phyloP scores from a whole-genome alignment of 1,284 basidiomycete genomes.

The Spongispora temasekensis region DNA sequence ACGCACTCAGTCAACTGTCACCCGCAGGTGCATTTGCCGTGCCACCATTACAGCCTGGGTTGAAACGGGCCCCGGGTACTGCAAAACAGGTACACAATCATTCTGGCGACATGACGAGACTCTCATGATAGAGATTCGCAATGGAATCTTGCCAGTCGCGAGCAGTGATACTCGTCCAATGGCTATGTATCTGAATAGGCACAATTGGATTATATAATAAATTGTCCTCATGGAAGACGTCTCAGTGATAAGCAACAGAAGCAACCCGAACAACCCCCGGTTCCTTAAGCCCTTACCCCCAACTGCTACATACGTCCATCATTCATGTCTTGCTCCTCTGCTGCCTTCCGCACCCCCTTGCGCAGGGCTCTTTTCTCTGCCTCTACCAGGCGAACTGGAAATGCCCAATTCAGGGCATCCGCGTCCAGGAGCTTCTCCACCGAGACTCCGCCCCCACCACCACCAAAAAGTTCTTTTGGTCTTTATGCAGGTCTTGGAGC shows the following conservation, averaged over 20 bases:
- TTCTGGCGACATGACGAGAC: too few species aligned
- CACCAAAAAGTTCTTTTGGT: slow-evolving; percentile 48
- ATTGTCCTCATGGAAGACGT: not conserved
- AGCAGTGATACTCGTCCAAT: too few species aligned
- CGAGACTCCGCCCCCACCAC: slow-evolving; percentile 42
- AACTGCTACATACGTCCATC: too few species aligned
- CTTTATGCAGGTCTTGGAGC: slow-evolving; percentile 60
- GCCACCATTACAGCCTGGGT: too few species aligned
- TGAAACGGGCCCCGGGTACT: too few species aligned
- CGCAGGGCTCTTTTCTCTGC: slow-evolving; percentile 44
- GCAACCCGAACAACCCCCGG: slow-evolving; percentile 6
- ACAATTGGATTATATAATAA: slow-evolving; percentile 26
- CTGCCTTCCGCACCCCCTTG: slow-evolving; percentile 48
- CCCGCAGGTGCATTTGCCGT: too few species aligned
- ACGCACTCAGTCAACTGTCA: too few species aligned
- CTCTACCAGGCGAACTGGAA: slow-evolving; percentile 32
- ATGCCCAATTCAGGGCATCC: slow-evolving; percentile 25
- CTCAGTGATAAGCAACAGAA: slow-evolving; percentile 19
- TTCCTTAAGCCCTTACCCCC: slow-evolving; percentile 7
- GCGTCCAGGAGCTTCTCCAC: slow-evolving; percentile 63
- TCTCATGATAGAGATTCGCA: too few species aligned
- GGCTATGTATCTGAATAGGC: too few species aligned
- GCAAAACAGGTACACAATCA: too few species aligned
- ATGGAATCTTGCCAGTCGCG: too few species aligned
- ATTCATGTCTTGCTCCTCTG: slow-evolving; percentile 50